Evolutionary conservation across 1,139 yeast genomes (phyloP), one percentile per base, ranked within the genome.

Genomic region (Komagataea norvegica): DNA sequence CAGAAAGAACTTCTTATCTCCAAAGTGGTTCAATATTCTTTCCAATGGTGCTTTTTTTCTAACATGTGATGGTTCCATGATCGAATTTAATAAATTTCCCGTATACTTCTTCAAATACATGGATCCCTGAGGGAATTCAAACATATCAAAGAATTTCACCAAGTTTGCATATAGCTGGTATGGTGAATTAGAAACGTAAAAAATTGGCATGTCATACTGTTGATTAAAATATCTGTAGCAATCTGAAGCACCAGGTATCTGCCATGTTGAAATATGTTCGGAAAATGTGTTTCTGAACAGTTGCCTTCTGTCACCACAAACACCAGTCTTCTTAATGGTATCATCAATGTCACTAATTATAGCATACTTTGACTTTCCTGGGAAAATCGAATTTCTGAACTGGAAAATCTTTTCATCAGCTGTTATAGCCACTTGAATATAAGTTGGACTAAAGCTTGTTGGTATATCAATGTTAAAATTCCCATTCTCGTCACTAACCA

Each of bases 141-240:
- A 73, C 24, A 65, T 55, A 25, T 64, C 57, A 54, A 82, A 64
- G 60, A 80, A 91, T 34, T 77, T 74, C 15, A 67, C 55, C 33
- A 91, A 72, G 7, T 80, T 70, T 9, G 80, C 72, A 58, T 70
- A 88, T 25, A 91, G 62, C 59, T 89, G 97, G 78, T 94, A 84
- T 0, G 99, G 99, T 1, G 95, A 81, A 59, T 93, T 93, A 6
- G 96, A 88, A 2, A 93, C 97, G 55, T 91, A 93, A 56, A 88
- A 96, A 54, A 86, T 79, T 23, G 77, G 67, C 9, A 82, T 71
- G 6, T 75, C 68, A 32, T 63, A 59, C 14, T 54, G 52, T 24
- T 57, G 55, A n/a, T 44, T 44, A 46, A 78, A 52, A 47, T 62
- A 52, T 31, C 66, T 56, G 55, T 77, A 87, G 89, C 95, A 87